Evolutionary conservation across 805 yeast genomes (phyloP).

Genomic region (Saccharomycopsis lassenensis): DNA sequence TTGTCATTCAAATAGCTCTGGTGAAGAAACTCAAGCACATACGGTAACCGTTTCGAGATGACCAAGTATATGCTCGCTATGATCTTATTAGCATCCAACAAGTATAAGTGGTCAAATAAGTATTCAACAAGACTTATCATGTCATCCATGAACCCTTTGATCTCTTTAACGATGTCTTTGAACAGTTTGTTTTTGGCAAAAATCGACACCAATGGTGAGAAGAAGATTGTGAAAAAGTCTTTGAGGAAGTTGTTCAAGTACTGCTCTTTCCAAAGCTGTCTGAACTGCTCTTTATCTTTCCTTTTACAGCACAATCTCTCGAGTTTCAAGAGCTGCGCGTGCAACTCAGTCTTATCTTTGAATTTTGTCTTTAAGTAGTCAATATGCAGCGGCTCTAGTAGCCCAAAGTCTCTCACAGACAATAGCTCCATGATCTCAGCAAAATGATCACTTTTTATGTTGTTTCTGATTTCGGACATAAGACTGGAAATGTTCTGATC

Average conservation of each 20-base stretch:
- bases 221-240: constrained; percentile 60
- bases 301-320: too few relatives aligned
- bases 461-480: too few relatives aligned
- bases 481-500: constrained; percentile 3
- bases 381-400: too few relatives aligned
- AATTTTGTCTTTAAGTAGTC: too few relatives aligned
- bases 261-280: constrained; percentile 77
- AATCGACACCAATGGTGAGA: constrained; percentile 54
- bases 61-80: constrained; percentile 57
- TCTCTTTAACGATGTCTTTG: constrained; percentile 51
- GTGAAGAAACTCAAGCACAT: constrained; percentile 66
- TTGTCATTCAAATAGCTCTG: constrained; percentile 73
- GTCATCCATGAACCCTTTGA: constrained; percentile 58
- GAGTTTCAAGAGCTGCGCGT: too few relatives aligned
- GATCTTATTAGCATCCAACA: constrained; percentile 45
- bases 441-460: too few relatives aligned
- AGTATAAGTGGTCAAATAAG: constrained; percentile 37
- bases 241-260: constrained; percentile 66
- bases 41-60: constrained; percentile 60
- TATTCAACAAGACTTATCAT: constrained; percentile 45
- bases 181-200: constrained; percentile 59
- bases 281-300: constrained; percentile 65
- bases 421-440: too few relatives aligned
- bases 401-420: too few relatives aligned
- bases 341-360: too few relatives aligned